Percentiles rank a stretch among this genome's conserved stretches.
Conservation (phyloP, 345 rosid genomes). For the Eucalyptus marginata region DNA sequence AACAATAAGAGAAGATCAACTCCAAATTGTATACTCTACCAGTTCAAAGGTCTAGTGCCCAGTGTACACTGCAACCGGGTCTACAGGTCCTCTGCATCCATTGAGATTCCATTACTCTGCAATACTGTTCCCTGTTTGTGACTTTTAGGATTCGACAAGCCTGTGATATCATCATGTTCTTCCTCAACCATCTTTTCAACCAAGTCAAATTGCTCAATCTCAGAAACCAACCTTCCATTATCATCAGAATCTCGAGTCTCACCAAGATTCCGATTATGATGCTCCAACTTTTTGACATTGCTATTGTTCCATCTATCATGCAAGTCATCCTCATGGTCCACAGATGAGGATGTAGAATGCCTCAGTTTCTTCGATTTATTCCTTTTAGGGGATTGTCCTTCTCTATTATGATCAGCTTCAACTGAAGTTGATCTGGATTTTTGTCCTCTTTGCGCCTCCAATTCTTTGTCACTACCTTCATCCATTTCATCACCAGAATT, state of each 20-base stretch:
- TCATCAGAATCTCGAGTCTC: neutral
- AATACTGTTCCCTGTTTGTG: neutral
- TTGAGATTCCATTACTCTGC: neutral
- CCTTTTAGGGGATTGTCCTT: slow-evolving; percentile 27
- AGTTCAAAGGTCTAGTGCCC: neutral
- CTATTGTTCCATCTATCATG: slow-evolving; percentile 2
- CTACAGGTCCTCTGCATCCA: neutral
- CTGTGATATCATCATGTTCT: neutral
- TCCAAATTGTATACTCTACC: neutral
- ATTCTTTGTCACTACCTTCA: slow-evolving; percentile 22
- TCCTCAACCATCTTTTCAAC: neutral
- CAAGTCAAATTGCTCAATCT: neutral
- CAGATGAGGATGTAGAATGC: slow-evolving; percentile 33
- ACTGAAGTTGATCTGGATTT: slow-evolving; percentile 26
- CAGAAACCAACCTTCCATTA: neutral
- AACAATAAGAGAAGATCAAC: neutral
- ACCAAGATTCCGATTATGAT: neutral
- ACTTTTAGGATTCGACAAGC: neutral
- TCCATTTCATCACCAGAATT: slow-evolving; percentile 21
- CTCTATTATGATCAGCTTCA: slow-evolving; percentile 21
- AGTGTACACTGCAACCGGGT: neutral
- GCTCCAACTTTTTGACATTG: slow-evolving; percentile 2
- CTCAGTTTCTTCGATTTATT: slow-evolving; percentile 22
- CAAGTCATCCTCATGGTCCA: slow-evolving; percentile 10
- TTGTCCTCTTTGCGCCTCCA: slow-evolving; percentile 30